Evolutionary conservation across 495 filamentous ascomycete genomes (phyloP).

Genomic region (Penicillium roqueforti): DNA sequence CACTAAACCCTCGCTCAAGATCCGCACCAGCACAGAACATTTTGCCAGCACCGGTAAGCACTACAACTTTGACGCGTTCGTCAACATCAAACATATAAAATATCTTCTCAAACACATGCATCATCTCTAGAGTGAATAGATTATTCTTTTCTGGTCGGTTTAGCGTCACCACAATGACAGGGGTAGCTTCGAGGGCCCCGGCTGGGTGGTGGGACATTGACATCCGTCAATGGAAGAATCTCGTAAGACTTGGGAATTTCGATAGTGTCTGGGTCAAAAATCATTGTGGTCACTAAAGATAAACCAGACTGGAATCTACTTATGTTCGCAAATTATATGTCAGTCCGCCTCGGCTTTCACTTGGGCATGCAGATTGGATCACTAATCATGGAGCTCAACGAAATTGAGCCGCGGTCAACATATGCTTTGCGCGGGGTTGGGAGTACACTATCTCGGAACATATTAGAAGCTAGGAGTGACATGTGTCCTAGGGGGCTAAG

Average conservation of each 20-base stretch:
- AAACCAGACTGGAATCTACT: too few relatives aligned
- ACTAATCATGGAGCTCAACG: background rate
- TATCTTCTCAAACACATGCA: constrained; percentile 42
- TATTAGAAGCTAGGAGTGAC: background rate
- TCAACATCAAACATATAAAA: constrained; percentile 46
- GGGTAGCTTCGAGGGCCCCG: constrained; percentile 39
- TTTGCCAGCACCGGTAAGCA: constrained; percentile 48
- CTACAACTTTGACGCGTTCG: constrained; percentile 48
- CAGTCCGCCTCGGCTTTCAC: background rate
- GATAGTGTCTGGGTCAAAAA: background rate
- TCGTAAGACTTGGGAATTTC: constrained; percentile 16
- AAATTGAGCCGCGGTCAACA: background rate
- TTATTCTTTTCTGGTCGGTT: constrained; percentile 51
- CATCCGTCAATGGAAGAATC: constrained; percentile 37
- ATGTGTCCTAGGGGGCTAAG: background rate
- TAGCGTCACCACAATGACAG: constrained; percentile 48
- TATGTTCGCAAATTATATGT: background rate
- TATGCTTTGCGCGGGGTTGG: background rate
- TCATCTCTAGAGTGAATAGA: constrained; percentile 51
- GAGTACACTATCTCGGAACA: constrained; percentile 8
- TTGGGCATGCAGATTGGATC: background rate
- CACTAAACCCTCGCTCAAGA: constrained; percentile 23
- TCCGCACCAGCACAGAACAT: constrained; percentile 58
- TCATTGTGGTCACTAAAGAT: background rate
- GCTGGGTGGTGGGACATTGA: constrained; percentile 46